phyloP scores from a whole-genome alignment of 1,139 yeast genomes.

The Barnettozyma hawaiiensis region DNA sequence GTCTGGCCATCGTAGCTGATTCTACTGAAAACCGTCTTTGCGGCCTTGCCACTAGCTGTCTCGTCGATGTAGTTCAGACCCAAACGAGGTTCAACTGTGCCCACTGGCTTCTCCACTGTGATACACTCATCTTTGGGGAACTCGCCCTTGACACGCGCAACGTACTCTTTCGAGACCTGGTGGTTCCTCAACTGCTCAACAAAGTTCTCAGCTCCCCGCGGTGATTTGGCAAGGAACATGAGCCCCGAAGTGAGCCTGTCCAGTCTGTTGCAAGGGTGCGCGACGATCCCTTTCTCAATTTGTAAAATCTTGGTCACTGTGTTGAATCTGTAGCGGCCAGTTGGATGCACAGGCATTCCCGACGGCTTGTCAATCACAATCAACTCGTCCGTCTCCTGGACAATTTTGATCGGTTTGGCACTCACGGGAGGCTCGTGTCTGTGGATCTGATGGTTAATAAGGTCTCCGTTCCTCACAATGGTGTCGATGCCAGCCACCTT shows the following conservation, averaged over 20 bases:
- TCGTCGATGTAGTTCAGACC: constrained; percentile 42
- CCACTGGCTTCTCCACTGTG: constrained; percentile 61
- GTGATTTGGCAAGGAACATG: constrained; percentile 84
- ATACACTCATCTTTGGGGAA: constrained; percentile 59
- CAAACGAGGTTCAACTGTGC: constrained; percentile 70
- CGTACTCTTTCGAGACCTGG: constrained; percentile 66
- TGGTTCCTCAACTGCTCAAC: constrained; percentile 48
- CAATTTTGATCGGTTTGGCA: constrained; percentile 14
- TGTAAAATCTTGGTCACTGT: constrained; percentile 79
- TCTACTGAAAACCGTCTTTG: constrained; percentile 39
- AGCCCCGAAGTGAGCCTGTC: constrained; percentile 92
- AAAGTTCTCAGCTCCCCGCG: constrained; percentile 74
- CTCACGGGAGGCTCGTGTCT: constrained; percentile 43
- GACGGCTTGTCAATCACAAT: constrained; percentile 91
- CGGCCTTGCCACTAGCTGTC: constrained; percentile 55
- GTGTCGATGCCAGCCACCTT: constrained; percentile 60
- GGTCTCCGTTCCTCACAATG: constrained; percentile 72
- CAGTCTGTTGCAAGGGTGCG: constrained; percentile 86
- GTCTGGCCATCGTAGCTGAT: constrained; percentile 38
- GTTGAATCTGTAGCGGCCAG: constrained; percentile 86
- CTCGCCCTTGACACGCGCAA: constrained; percentile 82
- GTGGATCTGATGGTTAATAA: constrained; percentile 76
- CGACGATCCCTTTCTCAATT: constrained; percentile 52
- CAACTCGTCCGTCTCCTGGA: constrained; percentile 35
- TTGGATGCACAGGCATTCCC: constrained; percentile 95